Conservation (phyloP, 805 yeast species). For the Lipomyces sp. region DNA sequence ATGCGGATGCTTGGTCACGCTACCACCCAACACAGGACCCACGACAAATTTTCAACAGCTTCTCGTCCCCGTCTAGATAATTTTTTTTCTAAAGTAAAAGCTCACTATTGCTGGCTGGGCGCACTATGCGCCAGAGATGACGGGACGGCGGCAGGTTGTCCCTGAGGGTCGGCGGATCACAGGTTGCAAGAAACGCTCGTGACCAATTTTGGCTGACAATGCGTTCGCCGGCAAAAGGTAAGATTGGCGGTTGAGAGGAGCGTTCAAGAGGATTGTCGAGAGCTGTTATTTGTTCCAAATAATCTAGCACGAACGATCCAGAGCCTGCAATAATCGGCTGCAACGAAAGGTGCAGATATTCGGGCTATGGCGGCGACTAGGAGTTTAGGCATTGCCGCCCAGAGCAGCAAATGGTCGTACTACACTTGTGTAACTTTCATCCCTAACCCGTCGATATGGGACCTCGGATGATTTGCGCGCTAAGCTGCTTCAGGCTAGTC, state of each 20-base stretch:
- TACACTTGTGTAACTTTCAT: neutral
- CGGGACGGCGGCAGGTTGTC: neutral
- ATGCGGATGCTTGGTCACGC: slow-evolving; percentile 7
- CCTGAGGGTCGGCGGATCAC: neutral
- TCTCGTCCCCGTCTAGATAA: neutral
- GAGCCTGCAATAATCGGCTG: too few relatives aligned
- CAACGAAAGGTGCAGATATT: too few relatives aligned
- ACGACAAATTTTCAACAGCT: neutral
- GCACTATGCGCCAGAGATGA: neutral
- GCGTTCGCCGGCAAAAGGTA: too few relatives aligned
- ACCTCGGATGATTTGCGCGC: neutral
- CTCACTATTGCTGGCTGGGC: neutral
- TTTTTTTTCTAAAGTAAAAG: neutral
- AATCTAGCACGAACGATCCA: too few relatives aligned
- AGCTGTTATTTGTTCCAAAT: too few relatives aligned
- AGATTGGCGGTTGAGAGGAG: too few relatives aligned
- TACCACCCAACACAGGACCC: neutral
- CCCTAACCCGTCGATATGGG: neutral
- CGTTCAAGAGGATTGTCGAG: too few relatives aligned
- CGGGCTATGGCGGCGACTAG: neutral
- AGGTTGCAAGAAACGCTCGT: neutral
- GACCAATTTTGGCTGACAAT: neutral
- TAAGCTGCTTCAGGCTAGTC: neutral
- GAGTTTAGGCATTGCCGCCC: too few relatives aligned
- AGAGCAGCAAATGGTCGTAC: neutral